Conservation (phyloP, 2,329 filamentous ascomycete genomes). For the Didymella arachidicola region DNA sequence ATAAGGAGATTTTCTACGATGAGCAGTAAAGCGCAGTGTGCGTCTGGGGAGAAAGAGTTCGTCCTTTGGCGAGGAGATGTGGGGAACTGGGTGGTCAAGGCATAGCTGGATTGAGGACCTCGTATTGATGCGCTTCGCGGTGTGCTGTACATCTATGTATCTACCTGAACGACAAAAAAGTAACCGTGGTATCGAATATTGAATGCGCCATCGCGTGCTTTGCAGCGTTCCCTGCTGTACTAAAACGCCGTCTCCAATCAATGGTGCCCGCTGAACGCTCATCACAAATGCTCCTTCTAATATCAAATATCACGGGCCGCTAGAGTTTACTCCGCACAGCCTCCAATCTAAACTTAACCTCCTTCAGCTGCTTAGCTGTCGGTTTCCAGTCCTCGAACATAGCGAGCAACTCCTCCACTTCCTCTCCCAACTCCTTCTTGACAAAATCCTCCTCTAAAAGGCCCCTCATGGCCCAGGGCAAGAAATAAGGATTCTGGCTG, state of each 20-base stretch:
- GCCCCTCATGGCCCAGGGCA: conserved; percentile 96
- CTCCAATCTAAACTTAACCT: conserved; percentile 94
- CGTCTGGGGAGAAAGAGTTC: no score
- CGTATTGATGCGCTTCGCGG: neutral
- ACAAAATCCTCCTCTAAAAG: conserved; percentile 91
- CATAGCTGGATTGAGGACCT: no score
- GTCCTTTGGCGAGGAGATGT: no score
- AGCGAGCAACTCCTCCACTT: conserved; percentile 79
- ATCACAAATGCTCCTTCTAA: neutral
- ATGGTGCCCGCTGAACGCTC: neutral
- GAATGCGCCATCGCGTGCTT: neutral
- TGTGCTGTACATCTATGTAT: conserved; percentile 3
- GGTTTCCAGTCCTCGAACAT: conserved; percentile 97
- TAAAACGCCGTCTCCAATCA: no score
- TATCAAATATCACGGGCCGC: neutral
- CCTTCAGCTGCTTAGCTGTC: conserved; percentile 86
- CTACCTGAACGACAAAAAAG: neutral
- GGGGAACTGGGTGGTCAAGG: no score
- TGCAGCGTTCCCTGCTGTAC: no score
- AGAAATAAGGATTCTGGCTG: conserved; percentile 79
- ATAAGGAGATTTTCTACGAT: conserved; percentile 81
- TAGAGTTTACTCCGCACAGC: conserved; percentile 84
- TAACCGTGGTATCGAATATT: neutral
- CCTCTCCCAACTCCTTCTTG: conserved; percentile 76
- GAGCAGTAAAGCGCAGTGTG: conserved; percentile 29